Base-by-base conservation (phyloP, 139 green algal species). In the Trebouxia sp. region DNA sequence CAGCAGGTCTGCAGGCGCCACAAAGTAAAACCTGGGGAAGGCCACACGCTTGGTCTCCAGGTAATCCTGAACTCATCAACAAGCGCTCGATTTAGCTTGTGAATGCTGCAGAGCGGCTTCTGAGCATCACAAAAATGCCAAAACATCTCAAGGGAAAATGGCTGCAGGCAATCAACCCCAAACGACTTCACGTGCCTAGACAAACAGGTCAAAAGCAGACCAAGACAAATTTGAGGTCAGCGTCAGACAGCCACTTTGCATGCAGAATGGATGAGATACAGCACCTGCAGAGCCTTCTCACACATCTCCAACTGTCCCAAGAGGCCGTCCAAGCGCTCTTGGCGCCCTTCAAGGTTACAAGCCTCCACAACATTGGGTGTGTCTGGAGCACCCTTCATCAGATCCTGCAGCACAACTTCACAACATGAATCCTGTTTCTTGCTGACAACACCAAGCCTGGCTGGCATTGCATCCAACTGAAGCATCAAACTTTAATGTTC, bases 21-120 rank as follows among this genome's bases (percentile, higher is more conserved):
- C 92, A 80, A 98, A 98, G 87, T 98, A 98, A 86, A 98, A 98
- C 15, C 95, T 89, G 0, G 95, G 95, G 83, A 98, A 98, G 15
- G 92, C 92, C 4, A 95, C 88, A 45, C 94, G 88, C 87, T 98
- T 98, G 43, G 93, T 97, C 86, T 98, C 95, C 78, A 97, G 81
- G 82, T 98, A 98, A 66, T 96, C 93, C 90, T 96, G 86, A 58
- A 24, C n/a, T 48, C 10, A 70, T 5, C 8, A 26, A 79, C 26
- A 9, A 79, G 22, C 65, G 10, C 45, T 37, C 11, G 10, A 32
- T 50, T 37, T 24, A 11, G 28, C 47, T 10, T 7, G 11, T 17
- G 12, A 48, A 56, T 66, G 65, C 20, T 30, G 11, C 5, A 26
- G 3, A 35, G 17, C 1, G 22, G 17, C 1, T 70, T 2, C 5